Evolutionary conservation across 2,329 filamentous ascomycete genomes (phyloP), one percentile per base, ranked within the genome.

Genomic region (Zymoseptoria passerinii): DNA sequence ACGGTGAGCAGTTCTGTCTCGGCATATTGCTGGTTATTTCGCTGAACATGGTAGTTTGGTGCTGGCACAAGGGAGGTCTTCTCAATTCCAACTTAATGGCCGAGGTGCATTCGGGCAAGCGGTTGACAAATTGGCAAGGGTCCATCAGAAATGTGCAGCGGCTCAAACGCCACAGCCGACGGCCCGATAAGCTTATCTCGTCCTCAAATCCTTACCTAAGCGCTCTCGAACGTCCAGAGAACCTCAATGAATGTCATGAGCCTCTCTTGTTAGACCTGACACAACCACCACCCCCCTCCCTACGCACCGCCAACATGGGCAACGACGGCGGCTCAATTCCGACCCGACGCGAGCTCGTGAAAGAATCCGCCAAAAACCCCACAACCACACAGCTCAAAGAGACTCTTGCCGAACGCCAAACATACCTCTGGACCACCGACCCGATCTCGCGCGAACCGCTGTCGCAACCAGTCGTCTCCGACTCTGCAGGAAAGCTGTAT

Each of bases 281-380:
- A 13, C n/a, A 7, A 16, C 35, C 35, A 44, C 35, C 35, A n/a
- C n/a, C 23, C 8, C 49, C n/a, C 49, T 8, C 13, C 49, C 35
- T 29, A 13, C n/a, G 28, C 48, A 9, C 28, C 23, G 50, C 50
- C 48, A 55, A 18, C 51, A 96, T 99, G 94, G 94, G 94, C 72
- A 99, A 99, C 77, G 94, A 99, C 73, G 94, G 94, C 67, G 94
- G 94, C 64, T 85, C 90, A 66, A 99, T 99, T 66, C 94, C 94
- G 4, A 97, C 88, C 63, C 89, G 95, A 29, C 88, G 91, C 70
- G 95, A 99, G 75, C 89, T 99, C 51, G 94, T 99, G 73, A 95
- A 95, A 76, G 88, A 92, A 74, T 90, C 92, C 28, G 90, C 92
- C 49, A 88, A 90, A 67, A 82, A 85, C 54, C 89, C 88, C 20